Conservation (phyloP, 805 yeast genomes). For the Nakazawaea anatomiae region DNA sequence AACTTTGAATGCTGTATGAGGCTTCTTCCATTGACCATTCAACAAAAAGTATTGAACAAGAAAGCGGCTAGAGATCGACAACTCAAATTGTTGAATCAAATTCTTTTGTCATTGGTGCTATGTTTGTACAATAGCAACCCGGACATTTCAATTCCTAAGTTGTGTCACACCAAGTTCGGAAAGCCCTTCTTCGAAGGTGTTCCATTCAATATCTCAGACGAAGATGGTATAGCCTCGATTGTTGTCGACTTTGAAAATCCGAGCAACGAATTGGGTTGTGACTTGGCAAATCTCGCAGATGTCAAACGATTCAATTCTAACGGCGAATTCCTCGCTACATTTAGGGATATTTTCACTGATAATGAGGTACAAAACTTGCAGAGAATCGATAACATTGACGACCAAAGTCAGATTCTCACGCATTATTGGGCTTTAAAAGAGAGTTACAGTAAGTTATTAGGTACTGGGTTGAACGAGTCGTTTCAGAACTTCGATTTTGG, state of each 20-base stretch:
- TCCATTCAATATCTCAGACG: constrained; percentile 56
- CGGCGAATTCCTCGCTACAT: constrained; percentile 33
- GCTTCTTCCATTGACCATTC: constrained; percentile 35
- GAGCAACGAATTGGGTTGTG: constrained; percentile 35
- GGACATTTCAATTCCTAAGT: constrained; percentile 15
- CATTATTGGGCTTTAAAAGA: constrained; percentile 79
- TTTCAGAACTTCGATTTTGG: constrained; percentile 7
- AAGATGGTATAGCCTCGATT: constrained; percentile 43
- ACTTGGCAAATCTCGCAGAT: constrained; percentile 34
- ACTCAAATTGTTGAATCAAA: constrained; percentile 35
- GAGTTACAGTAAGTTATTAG: constrained; percentile 51
- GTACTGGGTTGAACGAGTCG: constrained; percentile 6
- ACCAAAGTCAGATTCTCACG: constrained; percentile 34
- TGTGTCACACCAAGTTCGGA: constrained; percentile 38
- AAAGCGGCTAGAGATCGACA: constrained; percentile 28
- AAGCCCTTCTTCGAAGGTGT: constrained; percentile 42
- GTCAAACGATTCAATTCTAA: constrained; percentile 17
- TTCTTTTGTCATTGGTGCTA: constrained; percentile 39
- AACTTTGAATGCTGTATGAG: constrained; percentile 47
- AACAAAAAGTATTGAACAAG: constrained; percentile 32
- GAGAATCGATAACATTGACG: constrained; percentile 2
- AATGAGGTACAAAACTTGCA: constrained; percentile 23
- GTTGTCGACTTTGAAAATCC: constrained; percentile 27
- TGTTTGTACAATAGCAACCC: constrained; percentile 22
- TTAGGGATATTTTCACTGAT: constrained; percentile 22